phyloP scores from a whole-genome alignment of 495 filamentous ascomycete genomes.

The Tuber aestivum region DNA sequence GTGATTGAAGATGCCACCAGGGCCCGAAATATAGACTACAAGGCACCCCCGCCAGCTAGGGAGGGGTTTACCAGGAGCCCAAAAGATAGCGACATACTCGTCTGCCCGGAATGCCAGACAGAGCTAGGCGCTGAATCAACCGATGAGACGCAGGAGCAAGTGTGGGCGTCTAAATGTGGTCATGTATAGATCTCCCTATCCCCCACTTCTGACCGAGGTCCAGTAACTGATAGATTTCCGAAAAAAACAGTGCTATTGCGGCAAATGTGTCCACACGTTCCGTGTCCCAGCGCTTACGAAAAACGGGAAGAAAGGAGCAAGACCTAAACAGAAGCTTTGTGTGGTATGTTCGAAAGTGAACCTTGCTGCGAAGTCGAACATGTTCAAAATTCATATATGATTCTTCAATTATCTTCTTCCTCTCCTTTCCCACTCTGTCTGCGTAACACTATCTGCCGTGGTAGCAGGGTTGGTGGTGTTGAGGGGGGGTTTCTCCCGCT shows the following conservation, averaged over 20 bases:
- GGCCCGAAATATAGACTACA: slow-evolving; percentile 48
- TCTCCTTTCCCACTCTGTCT: neutral
- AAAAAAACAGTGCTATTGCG: slow-evolving; percentile 36
- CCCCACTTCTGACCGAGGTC: neutral
- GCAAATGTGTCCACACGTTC: slow-evolving; percentile 33
- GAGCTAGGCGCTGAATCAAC: slow-evolving; percentile 55
- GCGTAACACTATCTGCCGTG: neutral
- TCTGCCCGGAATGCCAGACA: slow-evolving; percentile 66
- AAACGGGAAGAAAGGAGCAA: slow-evolving; percentile 12
- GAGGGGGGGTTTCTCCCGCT: slow-evolving; percentile 2
- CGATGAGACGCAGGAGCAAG: slow-evolving; percentile 54
- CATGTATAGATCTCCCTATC: slow-evolving; percentile 52
- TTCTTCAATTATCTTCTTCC: neutral
- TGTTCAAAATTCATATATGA: slow-evolving; percentile 41
- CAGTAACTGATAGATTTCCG: neutral
- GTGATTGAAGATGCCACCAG: slow-evolving; percentile 32
- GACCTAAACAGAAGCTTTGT: slow-evolving; percentile 31
- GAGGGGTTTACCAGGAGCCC: slow-evolving; percentile 61
- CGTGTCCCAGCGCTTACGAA: slow-evolving; percentile 22
- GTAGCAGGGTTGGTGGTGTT: slow-evolving; percentile 8
- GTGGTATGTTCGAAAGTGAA: slow-evolving; percentile 38
- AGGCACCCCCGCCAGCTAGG: slow-evolving; percentile 53
- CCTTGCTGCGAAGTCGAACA: slow-evolving; percentile 31
- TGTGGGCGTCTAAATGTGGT: slow-evolving; percentile 71
- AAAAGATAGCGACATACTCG: slow-evolving; percentile 56